Base-by-base conservation (phyloP, 805 yeast genomes). In the Saturnispora sekii region DNA sequence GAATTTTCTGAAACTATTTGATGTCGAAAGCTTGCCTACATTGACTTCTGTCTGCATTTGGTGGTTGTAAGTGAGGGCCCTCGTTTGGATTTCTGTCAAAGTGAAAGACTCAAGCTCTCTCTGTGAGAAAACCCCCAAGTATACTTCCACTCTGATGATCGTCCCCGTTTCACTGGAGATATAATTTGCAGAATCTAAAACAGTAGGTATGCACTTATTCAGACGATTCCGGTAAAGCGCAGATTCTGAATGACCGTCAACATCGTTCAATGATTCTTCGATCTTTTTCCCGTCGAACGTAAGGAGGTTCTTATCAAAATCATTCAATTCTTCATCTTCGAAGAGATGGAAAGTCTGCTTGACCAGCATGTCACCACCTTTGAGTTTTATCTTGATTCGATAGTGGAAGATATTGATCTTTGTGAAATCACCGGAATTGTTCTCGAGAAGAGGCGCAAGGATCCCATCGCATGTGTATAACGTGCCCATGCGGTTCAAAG, bases 1-100 rank as follows among this genome's bases (percentile, higher is more conserved):
- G 14, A 86, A 55, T 0, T 86, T 81, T 40, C 67, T 65, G 17
- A 83, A 65, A 52, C 94, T 81, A 37, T 72, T 74, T 0, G 73
- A 58, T 3, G 79, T 73, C 3, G 75, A 63, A 18, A 38, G 10
- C 6, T 21, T 21, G 26, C 21, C 34, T 6, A 33, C 41, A 14
- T 43, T 44, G 37, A 45, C 32, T 0, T 94, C 89, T 1, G 50
- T 38, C 2, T 45, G 47, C 37, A 45, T 50, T 41, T 49, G 53
- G 51, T 61, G 65, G 51, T 50, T 45, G 50, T 50, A 58, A 4
- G 65, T 62, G 11, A 64, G 58, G 50, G 74, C 77, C 52, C 95
- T 67, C 6, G 62, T 56, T 40, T 66, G 67, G 38, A 87, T 81
- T 12, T 67, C 67, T 2, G 66, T 72, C 3, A 64, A 62, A 30